A percentile compares a stretch with the other conserved stretches of the same genome.
Conservation (phyloP, 2,329 filamentous ascomycete species). For the Penicillium carneum region DNA sequence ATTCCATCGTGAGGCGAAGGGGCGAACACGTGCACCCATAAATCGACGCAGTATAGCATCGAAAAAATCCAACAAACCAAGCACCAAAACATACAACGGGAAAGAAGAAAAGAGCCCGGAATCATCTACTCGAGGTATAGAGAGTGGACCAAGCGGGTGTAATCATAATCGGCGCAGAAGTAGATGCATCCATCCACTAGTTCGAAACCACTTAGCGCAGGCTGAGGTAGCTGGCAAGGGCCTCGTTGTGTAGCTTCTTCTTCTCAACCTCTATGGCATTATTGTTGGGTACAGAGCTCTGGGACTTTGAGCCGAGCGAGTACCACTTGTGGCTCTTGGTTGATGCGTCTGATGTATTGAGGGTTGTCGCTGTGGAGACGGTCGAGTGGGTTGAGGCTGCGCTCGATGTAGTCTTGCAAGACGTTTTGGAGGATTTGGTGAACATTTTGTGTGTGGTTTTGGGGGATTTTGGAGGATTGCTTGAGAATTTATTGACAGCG, state of each 20-base stretch:
- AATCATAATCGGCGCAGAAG: background rate
- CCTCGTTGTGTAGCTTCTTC: constrained; percentile 33
- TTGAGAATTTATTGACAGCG: background rate
- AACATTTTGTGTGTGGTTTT: constrained; percentile 21
- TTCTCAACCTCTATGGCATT: constrained; percentile 9
- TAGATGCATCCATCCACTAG: background rate
- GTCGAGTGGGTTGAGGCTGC: constrained; percentile 35
- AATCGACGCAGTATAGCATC: background rate
- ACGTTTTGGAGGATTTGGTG: constrained; percentile 22
- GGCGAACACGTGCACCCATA: background rate
- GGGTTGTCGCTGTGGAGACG: constrained; percentile 37
- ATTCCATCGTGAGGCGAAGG: constrained; percentile 23
- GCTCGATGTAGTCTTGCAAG: constrained; percentile 24
- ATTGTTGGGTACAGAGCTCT: constrained; percentile 1
- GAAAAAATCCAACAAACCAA: background rate
- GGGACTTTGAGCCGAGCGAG: constrained; percentile 26
- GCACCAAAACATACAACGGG: background rate
- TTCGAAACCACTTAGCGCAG: constrained; percentile 29
- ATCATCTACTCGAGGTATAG: background rate
- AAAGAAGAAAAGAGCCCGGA: background rate
- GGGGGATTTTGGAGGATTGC: background rate
- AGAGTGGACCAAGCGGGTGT: background rate
- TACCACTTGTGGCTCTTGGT: constrained; percentile 33
- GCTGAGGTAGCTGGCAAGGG: constrained; percentile 34
- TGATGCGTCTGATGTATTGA: constrained; percentile 30